Evolutionary conservation across 2,329 filamentous ascomycete species (phyloP), one percentile per base, ranked within the genome.

Genomic region (Lecanicillium sp.): DNA sequence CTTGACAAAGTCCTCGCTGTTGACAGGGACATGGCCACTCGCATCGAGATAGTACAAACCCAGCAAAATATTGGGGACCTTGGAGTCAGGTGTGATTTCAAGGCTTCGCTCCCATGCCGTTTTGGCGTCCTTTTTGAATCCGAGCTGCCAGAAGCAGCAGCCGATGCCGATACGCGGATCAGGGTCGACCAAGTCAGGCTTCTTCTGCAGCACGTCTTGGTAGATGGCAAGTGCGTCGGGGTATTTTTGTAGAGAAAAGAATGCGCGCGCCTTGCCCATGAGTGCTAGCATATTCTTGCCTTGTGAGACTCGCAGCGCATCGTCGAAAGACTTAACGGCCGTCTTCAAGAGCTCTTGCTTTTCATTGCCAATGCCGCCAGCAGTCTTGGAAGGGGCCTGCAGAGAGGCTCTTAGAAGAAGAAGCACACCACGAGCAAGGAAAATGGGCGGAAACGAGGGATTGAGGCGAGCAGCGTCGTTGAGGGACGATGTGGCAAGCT

Each of bases 401-500:
- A 94, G 72, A 0, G 93, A 95, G 24, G 94, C 89, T 60, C 87
- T 86, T 19, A 98, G 78, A 7, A 98, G 81, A 51, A 87, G 85
- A 36, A 97, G 75, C 27, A 96, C 90, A 48, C 93, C 93, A 37
- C 91, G 85, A 17, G 91, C 91, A 42, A 98, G 79, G 61, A 90
- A 94, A 1, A 97, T 79, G 29, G 93, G 90, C 5, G 90, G 87
- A 56, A 94, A 96, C 0, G 88, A 85, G 9, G 93, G 91, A 64
- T 93, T 96, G 62, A 97, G 86, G 51, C 90, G 84, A 17, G 87
- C 87, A n/a, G 93, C 91, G 60, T 97, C 93, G 67, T 98, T 98
- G 53, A 98, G 77, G 2, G 87, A 90, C 38, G 83, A 81, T 2
- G 91, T 97, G n/a, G 91, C 91, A 43, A 86, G 78, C 62, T 94